Base-by-base conservation (phyloP, 805 yeast species). In the Komagataella phaffii region DNA sequence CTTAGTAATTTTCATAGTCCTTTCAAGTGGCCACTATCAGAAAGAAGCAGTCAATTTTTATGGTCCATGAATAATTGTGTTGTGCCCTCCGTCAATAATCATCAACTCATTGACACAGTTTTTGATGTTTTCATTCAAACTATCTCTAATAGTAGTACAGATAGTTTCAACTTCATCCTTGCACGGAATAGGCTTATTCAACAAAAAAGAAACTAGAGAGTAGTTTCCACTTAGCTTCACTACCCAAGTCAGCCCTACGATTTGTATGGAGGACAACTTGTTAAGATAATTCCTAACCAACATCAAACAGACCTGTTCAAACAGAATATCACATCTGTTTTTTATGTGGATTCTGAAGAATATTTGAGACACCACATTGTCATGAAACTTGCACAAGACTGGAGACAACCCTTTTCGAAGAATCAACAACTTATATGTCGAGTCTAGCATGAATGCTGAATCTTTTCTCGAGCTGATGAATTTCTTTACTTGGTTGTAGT, bases 1-100 rank as follows among this genome's bases (percentile, higher is more conserved):
- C 49, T 24, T 18, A 47, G 24, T 36, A 61, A 61, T 44, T 45
- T 49, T 6, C 19, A 52, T 2, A 17, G n/a, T 23, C 50, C 58
- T 10, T 18, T 45, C 46, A 49, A 48, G 3, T 3, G 23, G 23
- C 23, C 23, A 21, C 23, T 21, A 21, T 21, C 23, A 21, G 23
- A 21, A 5, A 30, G n/a, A 14, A 7, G 5, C 40, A 10, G 14
- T 10, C 6, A 8, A 14, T 10, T 30, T 8, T 14, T 30, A 30
- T 30, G 40, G 40, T 14, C 12, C 40, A 30, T 30, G 40, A 10
- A 30, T 5, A 30, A 8, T 30, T 30, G 40, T 10, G 14, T 30
- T 30, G 40, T 30, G 40, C 10, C 14, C 3, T 8, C 40, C 40
- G 14, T 30, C 40, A 30, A 30, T 30, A 10, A 30, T 30, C 40